These are phyloP conservation scores for Leucaena leucocephala DNA, from an alignment of 306 rosid genomes.

Conservation along the genomic window DNA sequence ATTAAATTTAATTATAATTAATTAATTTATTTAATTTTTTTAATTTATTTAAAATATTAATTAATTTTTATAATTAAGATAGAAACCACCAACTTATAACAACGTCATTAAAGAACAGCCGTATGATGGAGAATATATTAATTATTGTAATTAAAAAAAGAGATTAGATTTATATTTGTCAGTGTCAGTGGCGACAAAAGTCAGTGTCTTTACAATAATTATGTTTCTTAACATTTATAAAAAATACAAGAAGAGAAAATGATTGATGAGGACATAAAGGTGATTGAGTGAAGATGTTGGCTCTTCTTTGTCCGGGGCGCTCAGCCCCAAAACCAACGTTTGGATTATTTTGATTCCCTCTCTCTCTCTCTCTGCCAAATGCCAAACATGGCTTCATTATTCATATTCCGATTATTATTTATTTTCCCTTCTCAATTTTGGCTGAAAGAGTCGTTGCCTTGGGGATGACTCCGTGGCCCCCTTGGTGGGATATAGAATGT, in stretches of 20 bases:
- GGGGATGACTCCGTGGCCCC: constrained; percentile 40
- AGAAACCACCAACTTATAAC: too few species aligned
- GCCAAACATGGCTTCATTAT: constrained; percentile 16
- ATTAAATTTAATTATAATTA: too few species aligned
- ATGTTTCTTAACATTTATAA: constrained; percentile 28
- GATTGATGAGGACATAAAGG: constrained; percentile 86
- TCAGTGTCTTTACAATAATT: constrained; percentile 46
- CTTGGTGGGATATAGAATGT: too few species aligned
- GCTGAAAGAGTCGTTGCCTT: constrained; percentile 46
- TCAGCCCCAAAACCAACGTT: constrained; percentile 47
- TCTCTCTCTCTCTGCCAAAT: neutral
- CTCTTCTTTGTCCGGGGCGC: neutral
- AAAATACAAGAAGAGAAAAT: constrained; percentile 47
- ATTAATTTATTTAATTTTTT: too few species aligned
- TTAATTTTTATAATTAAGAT: too few species aligned
- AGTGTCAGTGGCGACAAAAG: constrained; percentile 50
- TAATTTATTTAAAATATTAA: too few species aligned
- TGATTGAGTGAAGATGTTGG: constrained; percentile 57
- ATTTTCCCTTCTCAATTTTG: too few species aligned
- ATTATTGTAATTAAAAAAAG: constrained; percentile 1
- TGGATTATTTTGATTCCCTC: constrained; percentile 27
- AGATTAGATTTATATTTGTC: constrained; percentile 38
- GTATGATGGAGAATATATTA: neutral
- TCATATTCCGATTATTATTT: neutral
- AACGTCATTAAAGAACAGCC: too few species aligned